phyloP scores from a whole-genome alignment of 2,329 filamentous ascomycete genomes.

The Xylaria arbuscula region DNA sequence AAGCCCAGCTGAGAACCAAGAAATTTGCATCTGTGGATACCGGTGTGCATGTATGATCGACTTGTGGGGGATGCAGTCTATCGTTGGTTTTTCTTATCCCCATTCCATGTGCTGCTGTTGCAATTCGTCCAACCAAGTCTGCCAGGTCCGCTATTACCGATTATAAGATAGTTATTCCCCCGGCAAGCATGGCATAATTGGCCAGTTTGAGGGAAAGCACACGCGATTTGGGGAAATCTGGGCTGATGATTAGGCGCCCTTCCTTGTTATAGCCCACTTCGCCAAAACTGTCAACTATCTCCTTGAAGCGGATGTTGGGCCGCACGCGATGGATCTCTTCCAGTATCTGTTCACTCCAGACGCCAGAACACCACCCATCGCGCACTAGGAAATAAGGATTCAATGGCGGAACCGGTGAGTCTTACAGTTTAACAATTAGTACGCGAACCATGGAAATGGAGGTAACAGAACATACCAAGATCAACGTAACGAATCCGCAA shows the following conservation, averaged over 20 bases:
- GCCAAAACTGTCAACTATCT: slow-evolving; percentile 73
- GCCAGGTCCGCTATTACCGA: slow-evolving; percentile 4
- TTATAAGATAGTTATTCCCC: slow-evolving; percentile 53
- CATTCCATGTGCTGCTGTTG: background rate
- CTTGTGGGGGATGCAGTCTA: background rate
- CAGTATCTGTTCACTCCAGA: slow-evolving; percentile 78
- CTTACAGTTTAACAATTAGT: slow-evolving; percentile 52
- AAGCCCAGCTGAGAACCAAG: background rate
- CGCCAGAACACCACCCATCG: slow-evolving; percentile 70
- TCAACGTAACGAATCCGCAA: slow-evolving; percentile 80
- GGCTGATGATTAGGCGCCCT: slow-evolving; percentile 66
- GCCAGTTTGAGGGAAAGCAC: slow-evolving; percentile 67
- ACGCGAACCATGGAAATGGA: background rate
- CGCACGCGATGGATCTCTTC: slow-evolving; percentile 68
- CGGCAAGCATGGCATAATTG: slow-evolving; percentile 65
- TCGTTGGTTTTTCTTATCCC: slow-evolving; percentile 6
- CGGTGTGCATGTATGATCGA: slow-evolving; percentile 8
- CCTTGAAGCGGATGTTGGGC: slow-evolving; percentile 68
- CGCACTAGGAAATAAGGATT: slow-evolving; percentile 78
- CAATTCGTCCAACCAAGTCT: slow-evolving; percentile 9
- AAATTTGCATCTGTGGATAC: slow-evolving; percentile 12
- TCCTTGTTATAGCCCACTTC: slow-evolving; percentile 69
- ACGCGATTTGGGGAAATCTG: slow-evolving; percentile 64
- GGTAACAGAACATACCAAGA: slow-evolving; percentile 61
- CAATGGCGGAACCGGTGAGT: slow-evolving; percentile 75